Base-by-base conservation (phyloP, 371 early-diverging fungal species). In the Syncephalastrum monosporum region DNA sequence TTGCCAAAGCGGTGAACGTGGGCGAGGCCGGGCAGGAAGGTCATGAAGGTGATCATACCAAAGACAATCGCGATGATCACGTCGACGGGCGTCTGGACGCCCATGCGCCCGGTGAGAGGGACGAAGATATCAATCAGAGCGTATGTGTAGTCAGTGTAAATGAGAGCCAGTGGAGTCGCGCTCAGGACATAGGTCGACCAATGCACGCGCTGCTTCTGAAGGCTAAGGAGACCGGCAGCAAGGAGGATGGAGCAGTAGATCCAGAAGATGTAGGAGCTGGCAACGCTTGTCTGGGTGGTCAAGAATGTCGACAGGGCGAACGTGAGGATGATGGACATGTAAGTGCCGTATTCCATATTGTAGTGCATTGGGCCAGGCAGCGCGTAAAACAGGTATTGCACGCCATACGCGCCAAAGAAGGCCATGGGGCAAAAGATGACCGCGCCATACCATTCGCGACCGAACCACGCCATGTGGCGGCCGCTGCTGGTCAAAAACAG, bases 101-200 rank as follows among this genome's bases (percentile, higher is more conserved):
- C 91, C 67, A 86, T 85, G 42, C 91, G 82, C 5, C 89, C 91
- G 0, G 88, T 84, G 55, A 91, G 66, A 0, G 91, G 91, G 3
- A 91, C 87, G 74, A 91, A 86, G 16, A 88, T 72, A 55, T 86
- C 82, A 23, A 87, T 66, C 55, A 84, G 55, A 16, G 81, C 75
- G 57, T 71, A 79, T 12, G 71, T 63, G 42, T 77, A 69, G 42
- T 75, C 81, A 12, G 74, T 72, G 56, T 79, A 80, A 38, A 84
- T 53, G 19, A 76, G 59, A 0, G 78, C 67, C 3, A 84, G 70
- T 1, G 74, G 57, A 10, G 75, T 50, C 10, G 70, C 55, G 16
- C 64, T 65, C 17, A 83, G 15, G 14, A 75, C 56, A 64, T 87
- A 87, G 3, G 79, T 70, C 14, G 48, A 38, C 1, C 27, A 48